phyloP scores from a whole-genome alignment of 2,329 filamentous ascomycete genomes.

The Huntiella bhutanensis region DNA sequence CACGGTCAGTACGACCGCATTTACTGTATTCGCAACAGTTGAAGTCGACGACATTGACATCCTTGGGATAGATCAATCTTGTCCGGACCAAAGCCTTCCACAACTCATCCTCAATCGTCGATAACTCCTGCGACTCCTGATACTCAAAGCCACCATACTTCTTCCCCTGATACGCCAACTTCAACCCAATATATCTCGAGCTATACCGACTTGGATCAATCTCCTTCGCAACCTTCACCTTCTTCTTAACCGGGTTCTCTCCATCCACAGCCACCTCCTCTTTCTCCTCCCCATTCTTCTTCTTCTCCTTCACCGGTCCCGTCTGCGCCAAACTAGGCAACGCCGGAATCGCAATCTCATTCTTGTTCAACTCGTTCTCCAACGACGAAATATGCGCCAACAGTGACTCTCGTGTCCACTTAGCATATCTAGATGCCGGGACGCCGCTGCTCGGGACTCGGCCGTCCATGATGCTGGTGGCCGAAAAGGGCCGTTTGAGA shows the following conservation, averaged over 20 bases:
- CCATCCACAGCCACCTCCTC: constrained; percentile 1
- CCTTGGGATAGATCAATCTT: constrained; percentile 57
- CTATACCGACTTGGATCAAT: constrained; percentile 69
- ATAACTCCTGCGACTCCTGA: constrained; percentile 49
- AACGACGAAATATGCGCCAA: constrained; percentile 48
- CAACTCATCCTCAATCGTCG: constrained; percentile 80
- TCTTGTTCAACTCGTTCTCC: constrained; percentile 42
- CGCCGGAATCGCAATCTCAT: constrained; percentile 8
- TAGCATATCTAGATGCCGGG: constrained; percentile 31
- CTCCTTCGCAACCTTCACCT: constrained; percentile 22
- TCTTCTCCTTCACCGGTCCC: constrained; percentile 1
- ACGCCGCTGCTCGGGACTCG: constrained; percentile 11
- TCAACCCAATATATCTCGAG: constrained; percentile 72
- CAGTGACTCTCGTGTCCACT: constrained; percentile 50
- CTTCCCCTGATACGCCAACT: constrained; percentile 83
- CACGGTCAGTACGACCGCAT: constrained; percentile 79
- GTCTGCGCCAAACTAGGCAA: constrained; percentile 9
- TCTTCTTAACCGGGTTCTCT: constrained; percentile 15
- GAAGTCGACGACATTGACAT: constrained; percentile 50
- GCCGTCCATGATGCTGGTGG: constrained; percentile 4
- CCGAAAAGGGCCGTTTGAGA: constrained; percentile 5
- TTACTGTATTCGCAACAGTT: constrained; percentile 81
- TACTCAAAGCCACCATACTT: constrained; percentile 89
- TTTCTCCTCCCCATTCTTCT: constrained; percentile 8
- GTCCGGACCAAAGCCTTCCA: constrained; percentile 80